These are phyloP conservation scores for Pseudocercospora ulei DNA, from an alignment of 2,329 filamentous ascomycete species.

Conservation along the genomic window DNA sequence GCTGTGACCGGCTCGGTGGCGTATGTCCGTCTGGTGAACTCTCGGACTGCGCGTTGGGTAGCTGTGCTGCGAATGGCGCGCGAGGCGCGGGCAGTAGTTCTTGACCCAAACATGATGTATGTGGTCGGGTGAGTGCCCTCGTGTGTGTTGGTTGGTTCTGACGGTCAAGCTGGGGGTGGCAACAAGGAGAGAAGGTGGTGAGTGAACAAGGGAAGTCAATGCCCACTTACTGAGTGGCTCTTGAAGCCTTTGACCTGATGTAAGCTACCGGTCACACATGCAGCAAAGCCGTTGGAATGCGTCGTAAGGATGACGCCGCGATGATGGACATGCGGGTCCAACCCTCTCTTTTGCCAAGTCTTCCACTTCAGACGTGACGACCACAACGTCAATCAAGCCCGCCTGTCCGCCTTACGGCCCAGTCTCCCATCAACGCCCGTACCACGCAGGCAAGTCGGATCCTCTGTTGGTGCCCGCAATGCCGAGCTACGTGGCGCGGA, in stretches of 20 bases:
- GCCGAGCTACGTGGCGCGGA: too few species aligned
- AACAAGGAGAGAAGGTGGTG: neutral
- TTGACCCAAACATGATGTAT: constrained; percentile 13
- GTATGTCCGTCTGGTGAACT: constrained; percentile 13
- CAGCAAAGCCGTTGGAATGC: neutral
- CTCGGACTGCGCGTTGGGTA: constrained; percentile 1
- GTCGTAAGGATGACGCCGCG: neutral
- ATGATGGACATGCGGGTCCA: too few species aligned
- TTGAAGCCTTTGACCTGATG: neutral
- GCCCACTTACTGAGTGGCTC: neutral
- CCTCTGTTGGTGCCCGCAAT: too few species aligned
- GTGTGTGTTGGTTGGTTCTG: too few species aligned
- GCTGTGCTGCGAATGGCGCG: constrained; percentile 12
- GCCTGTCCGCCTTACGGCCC: too few species aligned
- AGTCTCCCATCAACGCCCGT: too few species aligned
- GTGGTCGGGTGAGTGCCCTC: neutral
- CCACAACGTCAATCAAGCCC: too few species aligned
- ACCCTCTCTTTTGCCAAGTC: too few species aligned
- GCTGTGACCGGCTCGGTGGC: constrained; percentile 9
- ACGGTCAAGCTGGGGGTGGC: too few species aligned
- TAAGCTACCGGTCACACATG: neutral
- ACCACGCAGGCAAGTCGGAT: too few species aligned
- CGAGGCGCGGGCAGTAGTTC: constrained; percentile 16
- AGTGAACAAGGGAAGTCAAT: neutral
- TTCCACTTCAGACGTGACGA: too few species aligned